Evolutionary conservation across 148 eudicot genomes (phyloP), one percentile per base, ranked within the genome.

Genomic region (Chenopodium quinoa): DNA sequence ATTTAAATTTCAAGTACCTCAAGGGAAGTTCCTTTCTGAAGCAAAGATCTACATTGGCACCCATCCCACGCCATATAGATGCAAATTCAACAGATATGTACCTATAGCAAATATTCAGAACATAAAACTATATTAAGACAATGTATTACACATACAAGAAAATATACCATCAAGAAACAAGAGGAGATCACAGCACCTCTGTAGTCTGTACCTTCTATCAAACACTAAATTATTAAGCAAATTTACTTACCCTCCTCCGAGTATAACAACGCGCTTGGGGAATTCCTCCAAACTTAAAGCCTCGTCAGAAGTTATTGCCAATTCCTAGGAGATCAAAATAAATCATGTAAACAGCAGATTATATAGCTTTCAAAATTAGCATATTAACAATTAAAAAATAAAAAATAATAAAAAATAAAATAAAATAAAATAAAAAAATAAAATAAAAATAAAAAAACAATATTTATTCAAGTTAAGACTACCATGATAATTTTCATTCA

Each of bases 11-110:
- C 5, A 47, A 75, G 73, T 83, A 96, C 99, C 98, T 94, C 78
- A 96, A 86, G 9, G 99, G 99, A 86, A 94, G 98, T 85, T 96
- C 99, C 88, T 85, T 92, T 84, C 99, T 91, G 89, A 87, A 96
- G 75, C 74, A 90, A 29, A 96, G 86, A 85, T 93, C 92, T 32
- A 96, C 99, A 3, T 89, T 89, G 74, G 89, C 86, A 54, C 99
- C 99, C 98, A 96, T 93, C 75, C 99, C 99, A 56, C 98, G 91
- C 99, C 99, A 96, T 83, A 96, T 96, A 70, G 99, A 93, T 89
- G 98, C 99, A 86, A 96, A 96, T 88, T 96, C 99, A 89, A 96
- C 97, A 89, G 99, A 97, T 81, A 96, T 96, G 82, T 96, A 96
- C 90, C 99, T 96, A 78, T 63, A 83, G 10, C 79, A 73, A 66